These are phyloP conservation scores for Microbotryum silenes-acaulis DNA, from an alignment of 1,284 basidiomycete species.

Conservation along the genomic window DNA sequence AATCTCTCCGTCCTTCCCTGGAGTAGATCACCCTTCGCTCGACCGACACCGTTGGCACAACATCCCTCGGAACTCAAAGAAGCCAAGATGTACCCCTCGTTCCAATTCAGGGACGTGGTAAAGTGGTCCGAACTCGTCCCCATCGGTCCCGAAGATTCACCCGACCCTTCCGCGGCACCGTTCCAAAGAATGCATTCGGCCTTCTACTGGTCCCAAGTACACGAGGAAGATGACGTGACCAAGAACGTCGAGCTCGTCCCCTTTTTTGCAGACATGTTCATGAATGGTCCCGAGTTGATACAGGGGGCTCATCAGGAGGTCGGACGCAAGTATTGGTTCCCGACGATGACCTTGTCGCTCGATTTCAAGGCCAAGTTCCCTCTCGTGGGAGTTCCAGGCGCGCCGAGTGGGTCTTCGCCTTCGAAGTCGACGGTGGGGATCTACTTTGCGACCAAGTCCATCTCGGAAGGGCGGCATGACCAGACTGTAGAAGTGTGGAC, in stretches of 20 bases:
- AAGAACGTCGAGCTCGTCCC: slow-evolving; percentile 13
- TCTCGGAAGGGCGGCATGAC: slow-evolving; percentile 25
- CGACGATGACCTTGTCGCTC: slow-evolving; percentile 25
- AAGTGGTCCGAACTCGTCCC: too few species aligned
- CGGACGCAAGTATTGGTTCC: slow-evolving; percentile 25
- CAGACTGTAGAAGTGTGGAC: slow-evolving; percentile 28
- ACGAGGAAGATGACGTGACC: slow-evolving; percentile 20
- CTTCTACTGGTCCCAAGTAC: slow-evolving; percentile 19
- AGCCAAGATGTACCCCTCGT: neutral
- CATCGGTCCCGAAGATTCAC: too few species aligned
- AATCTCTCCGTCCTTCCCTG: slow-evolving; percentile 7
- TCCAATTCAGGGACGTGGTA: slow-evolving; percentile 10
- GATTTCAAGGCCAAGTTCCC: slow-evolving; percentile 26
- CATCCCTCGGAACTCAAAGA: slow-evolving; percentile 15
- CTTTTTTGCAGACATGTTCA: slow-evolving; percentile 29
- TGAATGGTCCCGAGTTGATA: slow-evolving; percentile 23
- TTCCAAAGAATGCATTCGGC: too few species aligned
- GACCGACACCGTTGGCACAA: slow-evolving; percentile 16
- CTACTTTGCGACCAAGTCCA: slow-evolving; percentile 19
- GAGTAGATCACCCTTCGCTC: neutral
- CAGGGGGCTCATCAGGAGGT: slow-evolving; percentile 1
- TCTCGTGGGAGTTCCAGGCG: neutral
- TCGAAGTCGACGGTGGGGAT: slow-evolving; percentile 20
- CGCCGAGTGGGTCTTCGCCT: neutral
- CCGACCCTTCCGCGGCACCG: too few species aligned